A percentile compares a stretch with the other conserved stretches of the same genome.
These are phyloP conservation scores for Komagataella mondaviorum DNA, from an alignment of 805 yeast genomes.

Conservation along the genomic window DNA sequence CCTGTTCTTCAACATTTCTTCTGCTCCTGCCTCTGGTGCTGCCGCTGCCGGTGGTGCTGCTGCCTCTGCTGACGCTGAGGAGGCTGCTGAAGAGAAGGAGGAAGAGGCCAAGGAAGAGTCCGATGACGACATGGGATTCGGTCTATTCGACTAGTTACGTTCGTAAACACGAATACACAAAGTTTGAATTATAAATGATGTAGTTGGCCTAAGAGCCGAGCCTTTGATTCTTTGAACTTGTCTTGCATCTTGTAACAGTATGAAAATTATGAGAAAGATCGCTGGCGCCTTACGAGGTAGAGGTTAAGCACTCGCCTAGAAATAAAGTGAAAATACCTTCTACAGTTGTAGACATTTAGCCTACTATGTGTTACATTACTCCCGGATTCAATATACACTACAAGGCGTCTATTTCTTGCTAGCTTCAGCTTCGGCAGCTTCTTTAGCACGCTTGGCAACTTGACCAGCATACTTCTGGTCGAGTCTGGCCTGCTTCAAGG, in stretches of 20 bases:
- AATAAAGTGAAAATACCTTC: too few species aligned
- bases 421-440: conserved; percentile 98
- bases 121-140: conserved; percentile 84
- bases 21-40: conserved; percentile 37
- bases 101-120: conserved; percentile 53
- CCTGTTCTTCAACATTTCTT: conserved; percentile 44
- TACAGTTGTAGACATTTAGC: background rate
- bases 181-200: conserved; percentile 1
- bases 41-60: conserved; percentile 33
- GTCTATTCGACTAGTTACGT: conserved; percentile 65
- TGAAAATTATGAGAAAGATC: background rate
- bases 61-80: conserved; percentile 31
- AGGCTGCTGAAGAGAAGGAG: conserved; percentile 40
- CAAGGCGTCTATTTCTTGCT: conserved; percentile 68
- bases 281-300: background rate
- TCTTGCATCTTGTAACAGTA: background rate
- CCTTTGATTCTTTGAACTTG: background rate
- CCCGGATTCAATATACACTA: background rate
- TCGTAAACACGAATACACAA: background rate
- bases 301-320: background rate
- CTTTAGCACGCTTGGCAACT: conserved; percentile 96
- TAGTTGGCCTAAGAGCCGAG: background rate
- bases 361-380: background rate
- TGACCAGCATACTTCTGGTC: conserved; percentile 89
- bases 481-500: conserved; percentile 92